Conservation (phyloP, 768 basidiomycete genomes). For the Sporobolomyces roseus region DNA sequence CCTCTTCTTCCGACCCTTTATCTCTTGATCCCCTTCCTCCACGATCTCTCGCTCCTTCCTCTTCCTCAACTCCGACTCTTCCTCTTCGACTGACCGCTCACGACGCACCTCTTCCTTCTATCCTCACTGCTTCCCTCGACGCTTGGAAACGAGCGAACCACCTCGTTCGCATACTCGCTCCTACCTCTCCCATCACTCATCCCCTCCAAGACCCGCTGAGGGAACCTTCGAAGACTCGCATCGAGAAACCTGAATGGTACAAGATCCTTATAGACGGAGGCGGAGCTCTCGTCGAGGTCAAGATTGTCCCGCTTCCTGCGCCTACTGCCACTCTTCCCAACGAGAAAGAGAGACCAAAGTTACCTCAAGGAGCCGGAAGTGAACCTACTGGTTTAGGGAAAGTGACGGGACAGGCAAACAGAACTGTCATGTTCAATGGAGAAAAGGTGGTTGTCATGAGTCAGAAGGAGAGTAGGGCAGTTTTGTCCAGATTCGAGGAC, state of each 20-base stretch:
- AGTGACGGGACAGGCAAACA: slow-evolving; percentile 24
- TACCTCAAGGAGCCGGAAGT: not conserved
- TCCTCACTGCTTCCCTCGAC: slow-evolving; percentile 56
- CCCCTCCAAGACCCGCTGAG: slow-evolving; percentile 78
- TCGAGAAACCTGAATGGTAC: slow-evolving; percentile 55
- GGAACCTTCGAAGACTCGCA: slow-evolving; percentile 57
- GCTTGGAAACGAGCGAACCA: slow-evolving; percentile 59
- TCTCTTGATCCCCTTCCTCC: slow-evolving; percentile 15
- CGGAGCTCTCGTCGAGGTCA: slow-evolving; percentile 58
- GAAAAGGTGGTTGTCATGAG: slow-evolving; percentile 55
- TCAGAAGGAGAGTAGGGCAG: slow-evolving; percentile 61
- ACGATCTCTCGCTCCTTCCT: not conserved
- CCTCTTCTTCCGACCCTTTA: slow-evolving; percentile 52
- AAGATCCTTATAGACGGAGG: slow-evolving; percentile 58
- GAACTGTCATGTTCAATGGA: slow-evolving; percentile 50
- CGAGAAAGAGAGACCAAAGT: too few relatives aligned
- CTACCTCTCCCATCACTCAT: slow-evolving; percentile 74
- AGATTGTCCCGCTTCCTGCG: slow-evolving; percentile 56
- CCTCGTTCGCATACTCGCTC: slow-evolving; percentile 69
- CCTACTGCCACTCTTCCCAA: slow-evolving; percentile 11
- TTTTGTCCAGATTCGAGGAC: slow-evolving; percentile 63
- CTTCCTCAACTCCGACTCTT: not conserved
- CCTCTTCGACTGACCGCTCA: slow-evolving; percentile 57
- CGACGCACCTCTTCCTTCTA: slow-evolving; percentile 68
- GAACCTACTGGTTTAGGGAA: slow-evolving; percentile 5